Conservation (phyloP, 352 stramenopile species). For the Pythium myriotylum region DNA sequence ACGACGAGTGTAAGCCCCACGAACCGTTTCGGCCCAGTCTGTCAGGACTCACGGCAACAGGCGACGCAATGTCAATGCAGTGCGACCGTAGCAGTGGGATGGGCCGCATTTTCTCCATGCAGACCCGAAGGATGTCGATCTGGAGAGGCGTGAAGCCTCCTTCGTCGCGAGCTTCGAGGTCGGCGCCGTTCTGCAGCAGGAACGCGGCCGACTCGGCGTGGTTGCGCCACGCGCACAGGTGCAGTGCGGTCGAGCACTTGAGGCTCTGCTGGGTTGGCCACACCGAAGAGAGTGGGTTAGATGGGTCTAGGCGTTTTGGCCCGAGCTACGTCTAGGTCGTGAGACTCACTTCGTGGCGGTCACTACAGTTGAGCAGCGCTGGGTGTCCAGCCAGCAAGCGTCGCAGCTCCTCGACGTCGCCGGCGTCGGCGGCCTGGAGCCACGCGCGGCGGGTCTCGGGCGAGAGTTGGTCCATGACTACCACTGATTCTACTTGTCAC, state of each 20-base stretch:
- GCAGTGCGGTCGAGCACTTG: slow-evolving; percentile 35
- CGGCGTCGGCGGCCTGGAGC: slow-evolving; percentile 27
- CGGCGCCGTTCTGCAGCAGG: slow-evolving; percentile 34
- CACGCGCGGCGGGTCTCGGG: slow-evolving; percentile 16
- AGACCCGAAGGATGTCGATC: slow-evolving; percentile 46
- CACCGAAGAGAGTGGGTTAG: neutral
- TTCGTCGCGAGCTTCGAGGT: slow-evolving; percentile 39
- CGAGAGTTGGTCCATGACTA: neutral
- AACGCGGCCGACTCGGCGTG: slow-evolving; percentile 25
- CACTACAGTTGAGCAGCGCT: slow-evolving; percentile 29
- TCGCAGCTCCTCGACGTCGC: slow-evolving; percentile 18
- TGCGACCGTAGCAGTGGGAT: slow-evolving; percentile 37
- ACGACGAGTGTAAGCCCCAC: neutral
- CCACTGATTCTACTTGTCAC: slow-evolving; percentile 1
- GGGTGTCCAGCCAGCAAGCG: slow-evolving; percentile 26
- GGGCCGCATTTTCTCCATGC: slow-evolving; percentile 48
- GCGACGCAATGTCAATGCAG: slow-evolving; percentile 42
- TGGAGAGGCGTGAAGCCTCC: slow-evolving; percentile 48
- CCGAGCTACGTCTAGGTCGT: too few species aligned
- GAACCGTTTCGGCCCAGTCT: neutral
- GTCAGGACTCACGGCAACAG: slow-evolving; percentile 32
- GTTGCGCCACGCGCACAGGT: slow-evolving; percentile 42
- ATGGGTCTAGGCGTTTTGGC: too few species aligned
- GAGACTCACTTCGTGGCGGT: slow-evolving; percentile 29
- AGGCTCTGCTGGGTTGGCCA: slow-evolving; percentile 27